Base-by-base conservation (phyloP, 2,329 filamentous ascomycete genomes). In the Aspergillus pseudoterreus region DNA sequence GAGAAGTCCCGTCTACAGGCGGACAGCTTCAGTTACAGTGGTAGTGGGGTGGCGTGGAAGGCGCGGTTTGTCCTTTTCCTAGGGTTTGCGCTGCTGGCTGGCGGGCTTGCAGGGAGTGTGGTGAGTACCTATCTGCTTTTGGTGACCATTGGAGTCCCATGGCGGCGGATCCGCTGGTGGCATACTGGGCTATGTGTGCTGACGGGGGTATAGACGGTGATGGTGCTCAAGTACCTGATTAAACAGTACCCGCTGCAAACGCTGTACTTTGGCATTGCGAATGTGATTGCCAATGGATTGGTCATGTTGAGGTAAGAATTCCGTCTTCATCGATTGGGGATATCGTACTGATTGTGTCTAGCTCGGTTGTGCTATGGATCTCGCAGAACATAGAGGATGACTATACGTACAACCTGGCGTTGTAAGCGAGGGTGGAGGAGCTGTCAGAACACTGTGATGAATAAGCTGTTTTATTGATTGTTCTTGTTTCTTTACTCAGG, bases 341-440 rank as follows among this genome's bases (percentile, higher is more conserved):
- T 15, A 15, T 43, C 4, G 30, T 36, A 27, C 12, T 56, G 42
- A 12, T 70, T 51, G 45, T 10, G 53, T 36, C 15, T 59, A 86
- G 83, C 64, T 82, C 82, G 22, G 75, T 82, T 45, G 81, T 86
- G 35, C 77, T 87, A 32, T 87, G 84, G 84, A 77, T 87, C 24
- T 83, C 82, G 47, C 85, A 87, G 75, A 87, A 87, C 63, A 86
- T 87, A 72, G 85, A 87, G 67, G 84, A 87, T 61, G 84, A 87
- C 63, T 87, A 87, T 67, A 86, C 83, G 27, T 87, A 87, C 69
- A 86, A 83, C 62, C 71, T 87, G 55, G 82, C 83, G 45, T 76
- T 87, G 57, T 87, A 61, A 68, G 30, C 27, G 11, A 8, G 27
- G 30, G 43, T 42, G 19, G 39, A 21, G 15, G 11, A 22, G 11